phyloP scores from a whole-genome alignment of 192 early-diverging fungal genomes.

The Phlyctochytrium arcticum region DNA sequence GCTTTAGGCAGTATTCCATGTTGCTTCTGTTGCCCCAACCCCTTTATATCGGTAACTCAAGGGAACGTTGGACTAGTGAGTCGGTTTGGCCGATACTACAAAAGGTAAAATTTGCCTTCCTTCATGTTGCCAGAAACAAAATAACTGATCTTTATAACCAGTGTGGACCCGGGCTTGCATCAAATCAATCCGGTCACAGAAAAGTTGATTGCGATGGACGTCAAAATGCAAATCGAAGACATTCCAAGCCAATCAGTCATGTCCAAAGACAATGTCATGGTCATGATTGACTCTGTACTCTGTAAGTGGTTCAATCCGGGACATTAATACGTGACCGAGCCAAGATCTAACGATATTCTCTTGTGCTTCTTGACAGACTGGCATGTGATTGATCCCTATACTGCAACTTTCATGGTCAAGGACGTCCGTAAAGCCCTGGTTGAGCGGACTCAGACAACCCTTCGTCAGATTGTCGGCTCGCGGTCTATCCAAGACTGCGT shows the following conservation, averaged over 20 bases:
- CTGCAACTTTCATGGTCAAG: slow-evolving; percentile 75
- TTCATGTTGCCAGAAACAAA: neutral
- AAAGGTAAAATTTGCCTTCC: neutral
- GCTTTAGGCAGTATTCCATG: slow-evolving; percentile 12
- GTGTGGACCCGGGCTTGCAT: slow-evolving; percentile 47
- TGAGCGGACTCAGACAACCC: slow-evolving; percentile 87
- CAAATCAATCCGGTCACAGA: slow-evolving; percentile 42
- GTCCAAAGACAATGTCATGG: slow-evolving; percentile 88
- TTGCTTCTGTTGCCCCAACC: slow-evolving; percentile 39
- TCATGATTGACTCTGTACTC: slow-evolving; percentile 79
- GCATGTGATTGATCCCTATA: slow-evolving; percentile 73
- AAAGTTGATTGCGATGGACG: slow-evolving; percentile 40
- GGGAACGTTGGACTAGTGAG: slow-evolving; percentile 67
- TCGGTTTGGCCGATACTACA: slow-evolving; percentile 57
- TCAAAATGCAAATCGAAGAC: slow-evolving; percentile 54
- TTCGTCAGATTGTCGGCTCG: slow-evolving; percentile 78
- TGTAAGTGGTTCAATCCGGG: slow-evolving; percentile 41
- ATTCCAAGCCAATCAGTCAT: slow-evolving; percentile 58
- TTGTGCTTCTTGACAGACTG: slow-evolving; percentile 47
- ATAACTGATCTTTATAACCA: neutral
- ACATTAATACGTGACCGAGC: too few species aligned
- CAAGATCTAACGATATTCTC: neutral
- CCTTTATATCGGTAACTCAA: slow-evolving; percentile 65
- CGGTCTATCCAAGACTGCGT: slow-evolving; percentile 83
- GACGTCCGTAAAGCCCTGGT: slow-evolving; percentile 74